Evolutionary conservation across 768 basidiomycete genomes (phyloP), one percentile per base, ranked within the genome.

Genomic region (Suillus alpinus): DNA sequence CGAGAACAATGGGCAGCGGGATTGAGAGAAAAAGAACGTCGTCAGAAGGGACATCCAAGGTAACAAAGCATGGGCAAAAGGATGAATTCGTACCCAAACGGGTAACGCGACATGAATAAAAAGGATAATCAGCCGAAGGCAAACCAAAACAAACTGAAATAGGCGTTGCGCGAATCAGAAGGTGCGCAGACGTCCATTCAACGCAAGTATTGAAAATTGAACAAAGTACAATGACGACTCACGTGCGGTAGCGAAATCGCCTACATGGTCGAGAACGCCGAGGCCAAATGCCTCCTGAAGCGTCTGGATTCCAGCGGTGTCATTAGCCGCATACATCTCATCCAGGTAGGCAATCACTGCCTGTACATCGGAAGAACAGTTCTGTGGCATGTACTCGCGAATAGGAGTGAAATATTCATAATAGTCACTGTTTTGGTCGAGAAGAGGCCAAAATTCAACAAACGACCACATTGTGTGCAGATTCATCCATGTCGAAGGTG

Each of bases 351-450:
- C 67, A 58, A 91, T 80, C 14, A 86, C 88, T 6, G 80, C 81
- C 70, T 88, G 75, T 36, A 90, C 79, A 66, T 92, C 90, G 0
- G 86, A 81, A 10, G 88, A 89, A 72, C 90, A 92, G 71, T 92
- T 91, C 63, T 65, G 63, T 2, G 88, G 86, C 87, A 89, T 90
- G 66, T 83, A 74, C 65, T 82, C 76, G 16, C 83, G 83, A 64
- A 88, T 82, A 14, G 88, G 88, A 61, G 89, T 88, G 69, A 88
- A 90, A 67, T 49, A 92, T 60, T 77, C 77, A 32, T 66, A 65
- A 47, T 61, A 68, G 26, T 71, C 59, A 16, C 69, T 70, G 32
- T 23, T 10, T 51, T 13, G 50, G 32, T 34, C n/a, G 12, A 20
- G 31, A 20, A 20, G 49, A 50, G 31, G 29, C n/a, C 50, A 18